Percentiles rank a stretch among this genome's conserved stretches.
These are phyloP conservation scores for Cicer pinnatifidum DNA, from an alignment of 306 rosid species.

Conservation along the genomic window DNA sequence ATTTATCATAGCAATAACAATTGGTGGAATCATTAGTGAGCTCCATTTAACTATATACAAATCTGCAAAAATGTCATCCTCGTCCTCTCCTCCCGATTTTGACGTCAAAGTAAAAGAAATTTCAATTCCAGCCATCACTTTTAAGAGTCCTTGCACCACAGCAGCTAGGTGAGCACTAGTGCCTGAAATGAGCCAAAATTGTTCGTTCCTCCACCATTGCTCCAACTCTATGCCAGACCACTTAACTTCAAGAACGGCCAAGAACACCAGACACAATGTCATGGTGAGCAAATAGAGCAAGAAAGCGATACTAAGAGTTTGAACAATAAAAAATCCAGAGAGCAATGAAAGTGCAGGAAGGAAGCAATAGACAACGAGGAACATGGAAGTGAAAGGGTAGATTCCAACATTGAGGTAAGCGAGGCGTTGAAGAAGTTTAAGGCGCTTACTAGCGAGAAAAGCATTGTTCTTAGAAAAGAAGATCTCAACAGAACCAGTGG, in stretches of 20 bases:
- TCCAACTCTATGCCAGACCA: constrained; percentile 59
- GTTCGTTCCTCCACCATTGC: constrained; percentile 68
- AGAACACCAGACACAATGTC: constrained; percentile 44
- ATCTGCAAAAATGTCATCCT: constrained; percentile 50
- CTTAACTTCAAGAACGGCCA: constrained; percentile 55
- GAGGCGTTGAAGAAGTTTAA: constrained; percentile 52
- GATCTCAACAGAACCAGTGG: constrained; percentile 63
- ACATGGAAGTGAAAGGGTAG: constrained; percentile 63
- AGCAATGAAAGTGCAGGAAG: constrained; percentile 60
- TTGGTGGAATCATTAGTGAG: constrained; percentile 57
- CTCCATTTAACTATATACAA: constrained; percentile 61
- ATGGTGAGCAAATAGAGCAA: constrained; percentile 55
- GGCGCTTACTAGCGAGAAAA: constrained; percentile 46
- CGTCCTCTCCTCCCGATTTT: constrained; percentile 50
- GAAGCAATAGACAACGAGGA: constrained; percentile 62
- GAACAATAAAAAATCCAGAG: constrained; percentile 56
- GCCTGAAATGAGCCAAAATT: constrained; percentile 61
- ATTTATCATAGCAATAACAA: constrained; percentile 57
- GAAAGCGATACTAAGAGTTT: constrained; percentile 49
- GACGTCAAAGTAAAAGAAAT: constrained; percentile 59
- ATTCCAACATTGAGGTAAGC: constrained; percentile 60
- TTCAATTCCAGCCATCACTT: constrained; percentile 60
- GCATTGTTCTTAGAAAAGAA: constrained; percentile 63
- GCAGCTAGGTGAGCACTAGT: constrained; percentile 64
- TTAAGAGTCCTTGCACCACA: constrained; percentile 56